Percentiles rank a stretch among this genome's conserved stretches.
Conservation (phyloP, 1,284 basidiomycete species). For the Ustilago esculenta region DNA sequence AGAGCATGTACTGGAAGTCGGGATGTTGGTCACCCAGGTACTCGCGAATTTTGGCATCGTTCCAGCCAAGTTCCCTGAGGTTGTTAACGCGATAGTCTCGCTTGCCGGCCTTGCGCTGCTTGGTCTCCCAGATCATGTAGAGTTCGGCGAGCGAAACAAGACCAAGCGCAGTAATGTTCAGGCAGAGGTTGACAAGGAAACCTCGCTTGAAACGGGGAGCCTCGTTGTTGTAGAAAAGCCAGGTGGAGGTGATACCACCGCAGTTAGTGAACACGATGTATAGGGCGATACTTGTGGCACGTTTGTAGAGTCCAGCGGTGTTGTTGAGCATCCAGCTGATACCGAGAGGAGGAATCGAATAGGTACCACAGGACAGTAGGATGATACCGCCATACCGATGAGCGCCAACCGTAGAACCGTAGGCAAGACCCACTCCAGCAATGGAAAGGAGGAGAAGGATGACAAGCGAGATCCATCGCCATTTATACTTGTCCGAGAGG, state of each 20-base stretch:
- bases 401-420: conserved; percentile 23
- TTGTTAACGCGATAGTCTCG: conserved; percentile 47
- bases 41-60: conserved; percentile 46
- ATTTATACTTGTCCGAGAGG: conserved; percentile 51
- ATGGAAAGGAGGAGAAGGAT: conserved; percentile 41
- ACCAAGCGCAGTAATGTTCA: conserved; percentile 33
- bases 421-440: conserved; percentile 51
- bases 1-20: conserved; percentile 50
- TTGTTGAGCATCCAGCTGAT: conserved; percentile 55
- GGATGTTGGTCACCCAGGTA: conserved; percentile 61
- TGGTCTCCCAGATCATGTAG: conserved; percentile 49
- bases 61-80: conserved; percentile 42
- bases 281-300: conserved; percentile 53
- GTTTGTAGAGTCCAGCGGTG: conserved; percentile 52
- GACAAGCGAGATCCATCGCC: conserved; percentile 46
- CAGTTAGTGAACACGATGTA: conserved; percentile 57
- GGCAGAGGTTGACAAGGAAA: conserved; percentile 50
- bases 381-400: conserved; percentile 58
- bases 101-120: conserved; percentile 44
- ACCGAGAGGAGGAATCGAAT: conserved; percentile 43
- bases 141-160: conserved; percentile 48
- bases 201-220: conserved; percentile 47
- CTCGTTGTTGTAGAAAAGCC: conserved; percentile 53
- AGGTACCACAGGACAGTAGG: conserved; percentile 50
- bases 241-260: conserved; percentile 52